A percentile compares a stretch with the other conserved stretches of the same genome.
Evolutionary conservation across 1,284 basidiomycete genomes (phyloP).

Genomic region (Boletus semigastroideus): DNA sequence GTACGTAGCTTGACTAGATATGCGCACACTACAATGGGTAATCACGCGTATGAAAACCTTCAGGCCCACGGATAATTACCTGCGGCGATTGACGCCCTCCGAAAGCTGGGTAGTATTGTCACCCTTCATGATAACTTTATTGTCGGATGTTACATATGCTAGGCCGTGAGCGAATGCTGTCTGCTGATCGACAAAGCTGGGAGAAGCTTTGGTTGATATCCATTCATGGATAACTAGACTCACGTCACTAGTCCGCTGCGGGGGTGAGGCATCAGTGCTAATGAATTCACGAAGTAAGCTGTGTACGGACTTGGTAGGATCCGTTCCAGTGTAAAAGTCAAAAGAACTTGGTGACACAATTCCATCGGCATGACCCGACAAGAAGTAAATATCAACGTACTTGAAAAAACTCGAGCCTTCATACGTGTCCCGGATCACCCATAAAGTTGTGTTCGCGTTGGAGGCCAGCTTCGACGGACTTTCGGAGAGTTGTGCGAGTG

Average conservation of each 20-base stretch:
- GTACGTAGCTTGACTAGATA: slow-evolving; percentile 45
- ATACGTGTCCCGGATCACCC: slow-evolving; percentile 56
- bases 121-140: slow-evolving; percentile 69
- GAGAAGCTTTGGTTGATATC: slow-evolving; percentile 3
- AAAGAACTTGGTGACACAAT: slow-evolving; percentile 43
- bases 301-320: slow-evolving; percentile 56
- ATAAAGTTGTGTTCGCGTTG: slow-evolving; percentile 49
- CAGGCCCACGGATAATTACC: slow-evolving; percentile 40
- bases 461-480: slow-evolving; percentile 30
- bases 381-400: slow-evolving; percentile 36
- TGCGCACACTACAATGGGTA: slow-evolving; percentile 41
- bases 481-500: slow-evolving; percentile 14
- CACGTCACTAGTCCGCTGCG: slow-evolving; percentile 62
- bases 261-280: slow-evolving; percentile 15
- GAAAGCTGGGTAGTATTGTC: slow-evolving; percentile 60
- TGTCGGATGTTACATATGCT: slow-evolving; percentile 53
- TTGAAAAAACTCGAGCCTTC: slow-evolving; percentile 54
- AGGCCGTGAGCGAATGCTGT: slow-evolving; percentile 49
- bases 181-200: slow-evolving; percentile 52
- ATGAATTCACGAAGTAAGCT: slow-evolving; percentile 2
- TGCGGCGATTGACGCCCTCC: slow-evolving; percentile 53
- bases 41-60: not conserved
- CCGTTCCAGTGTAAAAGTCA: slow-evolving; percentile 55
- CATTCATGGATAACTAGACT: slow-evolving; percentile 21
- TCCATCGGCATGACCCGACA: slow-evolving; percentile 12